Conservation (phyloP, 2,329 filamentous ascomycete genomes). For the Colletotrichum cordylinicola region DNA sequence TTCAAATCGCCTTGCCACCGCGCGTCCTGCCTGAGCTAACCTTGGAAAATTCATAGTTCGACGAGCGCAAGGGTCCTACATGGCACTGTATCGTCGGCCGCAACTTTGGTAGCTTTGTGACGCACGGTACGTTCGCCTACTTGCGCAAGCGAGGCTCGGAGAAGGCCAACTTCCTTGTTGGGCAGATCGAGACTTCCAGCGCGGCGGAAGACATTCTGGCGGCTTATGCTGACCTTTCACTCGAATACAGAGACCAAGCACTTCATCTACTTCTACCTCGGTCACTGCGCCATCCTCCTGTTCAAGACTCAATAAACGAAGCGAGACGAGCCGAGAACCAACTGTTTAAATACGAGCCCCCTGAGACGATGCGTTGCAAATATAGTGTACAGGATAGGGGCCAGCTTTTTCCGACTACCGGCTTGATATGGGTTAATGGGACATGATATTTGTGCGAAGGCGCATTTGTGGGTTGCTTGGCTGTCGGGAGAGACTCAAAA, state of each 20-base stretch:
- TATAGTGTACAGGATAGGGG: slow-evolving; percentile 1
- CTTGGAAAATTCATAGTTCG: slow-evolving; percentile 69
- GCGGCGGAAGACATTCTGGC: not conserved
- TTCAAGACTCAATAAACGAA: slow-evolving; percentile 92
- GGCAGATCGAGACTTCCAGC: not conserved
- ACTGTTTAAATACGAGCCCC: not conserved
- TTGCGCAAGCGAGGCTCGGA: not conserved
- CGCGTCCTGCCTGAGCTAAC: not conserved
- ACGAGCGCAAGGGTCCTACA: slow-evolving; percentile 94
- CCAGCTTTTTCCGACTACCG: not conserved
- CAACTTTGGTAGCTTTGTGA: slow-evolving; percentile 99
- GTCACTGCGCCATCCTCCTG: slow-evolving; percentile 95
- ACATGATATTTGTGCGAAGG: slow-evolving; percentile 15
- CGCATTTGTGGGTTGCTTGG: not conserved
- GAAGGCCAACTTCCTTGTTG: not conserved
- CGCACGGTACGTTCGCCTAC: slow-evolving; percentile 77
- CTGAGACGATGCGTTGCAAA: not conserved
- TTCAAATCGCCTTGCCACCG: slow-evolving; percentile 15
- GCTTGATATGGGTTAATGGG: slow-evolving; percentile 12
- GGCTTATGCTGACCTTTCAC: slow-evolving; percentile 13
- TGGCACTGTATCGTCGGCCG: slow-evolving; percentile 99
- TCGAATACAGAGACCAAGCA: slow-evolving; percentile 85
- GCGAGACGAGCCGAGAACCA: not conserved
- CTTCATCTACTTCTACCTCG: slow-evolving; percentile 99
- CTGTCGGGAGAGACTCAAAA: not conserved